Evolutionary conservation across 2,329 filamentous ascomycete genomes (phyloP), one percentile per base, ranked within the genome.

Genomic region (Sordariomycetes sp.): DNA sequence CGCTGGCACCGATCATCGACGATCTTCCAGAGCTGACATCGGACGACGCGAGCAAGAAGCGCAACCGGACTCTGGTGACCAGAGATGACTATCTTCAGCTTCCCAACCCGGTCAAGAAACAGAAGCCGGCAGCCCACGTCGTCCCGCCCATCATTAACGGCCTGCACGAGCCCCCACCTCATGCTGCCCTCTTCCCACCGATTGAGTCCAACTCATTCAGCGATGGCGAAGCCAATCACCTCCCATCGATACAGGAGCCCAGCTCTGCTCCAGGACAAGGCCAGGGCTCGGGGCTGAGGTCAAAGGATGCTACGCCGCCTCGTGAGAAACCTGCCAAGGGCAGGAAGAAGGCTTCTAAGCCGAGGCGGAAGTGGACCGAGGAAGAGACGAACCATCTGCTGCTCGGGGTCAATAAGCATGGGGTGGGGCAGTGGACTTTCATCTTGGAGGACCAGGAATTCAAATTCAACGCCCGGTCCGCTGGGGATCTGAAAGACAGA

Each of bases 61-160:
- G 73, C n/a, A 62, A 60, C 20, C 57, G 66, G 32, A 55, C 55
- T 7, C 50, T 66, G 8, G 14, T 24, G 28, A 56, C 64, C 19
- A 75, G 76, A 42, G 76, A 80, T 37, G 74, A 79, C 41, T 73
- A 77, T 41, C 66, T 78, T 24, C 75, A 79, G 48, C 59, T 80
- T 12, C 76, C 76, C 1, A 73, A 79, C 46, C 75, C 75, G 4
- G 61, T 74, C 31, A 79, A 79, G 59, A 79, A 79, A 48, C 73
- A 75, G 44, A 79, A 75, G 49, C 68, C 75, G 4, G 61, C 66
- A 10, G 58, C 65, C 5, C 66, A 55, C 8, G 59, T 69, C 32
- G 70, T 76, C 48, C 76, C 76, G 8, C 75, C 75, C 34, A 80
- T 80, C 40, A 79, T 80, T 49, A 77, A 75, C 39, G 75, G 75